These are phyloP conservation scores for Zygnema circumcarinatum DNA, from an alignment of 139 green algal species.

Conservation along the genomic window DNA sequence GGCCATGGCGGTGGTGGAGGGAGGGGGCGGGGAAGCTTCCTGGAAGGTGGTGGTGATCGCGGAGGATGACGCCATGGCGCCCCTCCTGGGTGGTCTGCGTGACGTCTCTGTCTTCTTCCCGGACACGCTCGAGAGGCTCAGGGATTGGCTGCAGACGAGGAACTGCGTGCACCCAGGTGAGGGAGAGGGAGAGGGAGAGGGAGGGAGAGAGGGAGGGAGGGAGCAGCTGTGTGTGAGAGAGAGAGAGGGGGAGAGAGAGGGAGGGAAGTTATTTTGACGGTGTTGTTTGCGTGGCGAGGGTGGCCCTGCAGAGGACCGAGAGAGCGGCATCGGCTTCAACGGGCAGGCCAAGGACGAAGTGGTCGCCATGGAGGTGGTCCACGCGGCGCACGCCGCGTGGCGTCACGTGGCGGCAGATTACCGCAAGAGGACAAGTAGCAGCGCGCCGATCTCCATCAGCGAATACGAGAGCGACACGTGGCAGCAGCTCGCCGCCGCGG, in stretches of 20 bases:
- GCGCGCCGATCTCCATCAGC: too few species aligned
- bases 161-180: background rate
- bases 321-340: too few species aligned
- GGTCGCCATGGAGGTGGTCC: background rate
- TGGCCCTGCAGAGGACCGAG: too few species aligned
- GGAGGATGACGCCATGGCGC: slow-evolving; percentile 2
- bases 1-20: background rate
- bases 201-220: background rate
- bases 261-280: background rate
- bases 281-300: background rate
- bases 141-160: slow-evolving; percentile 1
- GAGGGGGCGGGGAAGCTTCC: background rate
- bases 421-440: too few species aligned
- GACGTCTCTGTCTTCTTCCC: background rate
- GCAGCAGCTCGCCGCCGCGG: too few species aligned
- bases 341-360: background rate
- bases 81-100: slow-evolving; percentile 6
- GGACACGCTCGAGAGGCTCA: slow-evolving; percentile 2
- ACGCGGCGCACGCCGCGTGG: background rate
- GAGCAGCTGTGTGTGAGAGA: background rate
- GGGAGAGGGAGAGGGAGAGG: background rate
- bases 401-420: too few species aligned
- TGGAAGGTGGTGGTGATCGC: slow-evolving; percentile 24
- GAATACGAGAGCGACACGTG: too few species aligned
- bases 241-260: background rate